Evolutionary conservation across 352 stramenopile species (phyloP).

Genomic region (Globisporangium nagaii): DNA sequence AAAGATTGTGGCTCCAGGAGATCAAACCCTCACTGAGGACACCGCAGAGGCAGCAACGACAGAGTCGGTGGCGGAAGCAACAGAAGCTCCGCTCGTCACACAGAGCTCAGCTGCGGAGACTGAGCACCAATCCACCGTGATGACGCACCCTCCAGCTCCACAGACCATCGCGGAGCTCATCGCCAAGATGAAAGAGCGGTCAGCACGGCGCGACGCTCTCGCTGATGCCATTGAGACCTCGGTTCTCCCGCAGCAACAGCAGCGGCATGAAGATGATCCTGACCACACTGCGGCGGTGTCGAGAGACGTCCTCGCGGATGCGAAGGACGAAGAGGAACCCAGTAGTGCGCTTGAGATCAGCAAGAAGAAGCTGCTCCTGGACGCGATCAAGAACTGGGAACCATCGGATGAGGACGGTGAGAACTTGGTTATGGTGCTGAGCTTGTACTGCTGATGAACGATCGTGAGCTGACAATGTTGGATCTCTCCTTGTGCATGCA

Average conservation of each 20-base stretch:
- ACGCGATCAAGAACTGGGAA: background rate
- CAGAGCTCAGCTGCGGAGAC: background rate
- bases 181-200: constrained; percentile 20
- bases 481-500: constrained; percentile 5
- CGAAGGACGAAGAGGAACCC: background rate
- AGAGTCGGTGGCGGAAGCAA: background rate
- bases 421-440: background rate
- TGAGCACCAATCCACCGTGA: background rate
- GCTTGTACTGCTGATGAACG: background rate
- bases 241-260: background rate
- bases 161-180: constrained; percentile 17
- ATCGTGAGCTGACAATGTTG: no score
- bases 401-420: background rate
- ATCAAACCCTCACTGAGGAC: background rate
- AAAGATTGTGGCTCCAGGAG: background rate
- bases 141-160: constrained; percentile 6
- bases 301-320: background rate
- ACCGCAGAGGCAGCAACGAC: background rate
- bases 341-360: background rate
- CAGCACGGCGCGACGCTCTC: background rate
- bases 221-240: background rate
- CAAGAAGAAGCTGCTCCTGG: background rate
- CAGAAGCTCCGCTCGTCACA: background rate
- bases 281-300: background rate
- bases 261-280: background rate